A percentile compares a stretch with the other conserved stretches of the same genome.
Conservation (phyloP, 2,329 filamentous ascomycete species). For the Neurospora sp. region DNA sequence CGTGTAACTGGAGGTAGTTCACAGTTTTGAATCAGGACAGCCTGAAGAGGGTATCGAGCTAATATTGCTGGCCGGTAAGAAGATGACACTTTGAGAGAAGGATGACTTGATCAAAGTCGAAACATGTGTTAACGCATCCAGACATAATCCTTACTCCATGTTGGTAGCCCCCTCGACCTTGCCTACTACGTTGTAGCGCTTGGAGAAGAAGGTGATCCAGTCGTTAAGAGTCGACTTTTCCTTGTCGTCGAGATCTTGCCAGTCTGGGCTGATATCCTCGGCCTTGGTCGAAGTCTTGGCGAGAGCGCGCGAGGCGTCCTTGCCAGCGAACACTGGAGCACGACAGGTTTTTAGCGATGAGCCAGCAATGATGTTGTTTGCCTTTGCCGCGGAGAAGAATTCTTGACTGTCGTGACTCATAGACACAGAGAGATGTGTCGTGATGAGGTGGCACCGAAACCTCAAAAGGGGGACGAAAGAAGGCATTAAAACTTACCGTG, state of each 20-base stretch:
- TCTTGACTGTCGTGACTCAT: no score
- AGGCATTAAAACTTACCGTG: slow-evolving; percentile 50
- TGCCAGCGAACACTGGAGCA: slow-evolving; percentile 77
- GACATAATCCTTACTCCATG: slow-evolving; percentile 26
- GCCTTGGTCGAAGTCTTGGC: slow-evolving; percentile 77
- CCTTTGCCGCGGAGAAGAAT: background rate
- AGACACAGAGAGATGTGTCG: background rate
- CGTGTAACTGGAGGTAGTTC: background rate
- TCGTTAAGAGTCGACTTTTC: slow-evolving; percentile 79
- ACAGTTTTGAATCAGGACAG: background rate
- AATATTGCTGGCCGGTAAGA: background rate
- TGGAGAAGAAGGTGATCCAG: slow-evolving; percentile 94
- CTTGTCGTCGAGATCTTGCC: slow-evolving; percentile 73
- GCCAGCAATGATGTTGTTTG: background rate
- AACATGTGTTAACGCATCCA: background rate
- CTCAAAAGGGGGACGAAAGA: background rate
- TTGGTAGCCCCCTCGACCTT: slow-evolving; percentile 53
- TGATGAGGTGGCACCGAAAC: background rate
- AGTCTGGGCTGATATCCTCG: slow-evolving; percentile 75
- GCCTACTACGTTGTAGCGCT: slow-evolving; percentile 88
- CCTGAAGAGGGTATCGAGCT: background rate
- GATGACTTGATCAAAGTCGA: background rate
- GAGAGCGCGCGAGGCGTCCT: slow-evolving; percentile 88
- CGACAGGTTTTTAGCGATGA: background rate
- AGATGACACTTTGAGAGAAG: background rate